phyloP scores from a whole-genome alignment of 169 alveolate genomes.

The Cystoisospora suis region DNA sequence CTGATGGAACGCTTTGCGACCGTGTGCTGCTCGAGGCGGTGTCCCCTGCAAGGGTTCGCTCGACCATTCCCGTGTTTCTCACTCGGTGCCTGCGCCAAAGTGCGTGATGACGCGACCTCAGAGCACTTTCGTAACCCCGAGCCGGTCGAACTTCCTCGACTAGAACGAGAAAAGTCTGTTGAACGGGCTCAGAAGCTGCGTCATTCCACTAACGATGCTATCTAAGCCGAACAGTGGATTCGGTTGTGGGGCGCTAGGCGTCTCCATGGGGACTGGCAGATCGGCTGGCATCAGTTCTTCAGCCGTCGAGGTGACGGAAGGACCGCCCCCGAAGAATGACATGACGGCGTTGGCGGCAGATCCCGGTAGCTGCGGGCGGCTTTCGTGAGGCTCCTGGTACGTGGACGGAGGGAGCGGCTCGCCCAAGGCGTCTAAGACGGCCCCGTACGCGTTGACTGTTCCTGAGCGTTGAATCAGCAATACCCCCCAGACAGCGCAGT shows the following conservation, averaged over 20 bases:
- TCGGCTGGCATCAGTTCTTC: too few species aligned
- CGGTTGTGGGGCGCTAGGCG: too few species aligned
- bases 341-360: not conserved
- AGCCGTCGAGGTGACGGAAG: not conserved
- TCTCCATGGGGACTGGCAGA: too few species aligned
- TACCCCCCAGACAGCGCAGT: too few species aligned
- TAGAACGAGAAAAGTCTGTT: not conserved
- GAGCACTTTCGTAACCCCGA: too few species aligned
- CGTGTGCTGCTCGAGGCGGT: too few species aligned
- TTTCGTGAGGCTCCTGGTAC: not conserved
- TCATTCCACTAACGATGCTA: not conserved
- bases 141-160: not conserved
- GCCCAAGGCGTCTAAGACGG: conserved; percentile 15
- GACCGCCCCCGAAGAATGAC: not conserved
- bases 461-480: too few species aligned
- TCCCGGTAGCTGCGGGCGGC: not conserved
- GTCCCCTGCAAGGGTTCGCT: too few species aligned
- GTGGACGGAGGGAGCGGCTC: not conserved
- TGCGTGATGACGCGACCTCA: too few species aligned
- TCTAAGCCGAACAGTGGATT: not conserved
- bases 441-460: conserved; percentile 1
- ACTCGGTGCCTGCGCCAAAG: too few species aligned
- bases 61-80: too few species aligned
- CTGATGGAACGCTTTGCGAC: too few species aligned
- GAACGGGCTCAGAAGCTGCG: conserved; percentile 1